phyloP scores from a whole-genome alignment of 2,329 filamentous ascomycete genomes.

The Didymella segeticola region DNA sequence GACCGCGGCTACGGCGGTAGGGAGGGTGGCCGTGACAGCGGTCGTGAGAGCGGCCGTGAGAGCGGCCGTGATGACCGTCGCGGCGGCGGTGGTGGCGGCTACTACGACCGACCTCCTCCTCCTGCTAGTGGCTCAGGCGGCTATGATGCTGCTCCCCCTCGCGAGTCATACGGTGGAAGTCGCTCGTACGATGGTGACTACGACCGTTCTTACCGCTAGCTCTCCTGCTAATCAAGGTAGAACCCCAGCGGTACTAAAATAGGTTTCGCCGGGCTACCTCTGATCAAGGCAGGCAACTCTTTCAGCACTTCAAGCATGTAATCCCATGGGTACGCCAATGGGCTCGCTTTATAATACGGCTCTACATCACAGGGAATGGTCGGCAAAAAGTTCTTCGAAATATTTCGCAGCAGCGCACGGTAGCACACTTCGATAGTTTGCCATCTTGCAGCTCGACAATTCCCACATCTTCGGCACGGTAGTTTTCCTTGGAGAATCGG shows the following conservation, averaged over 20 bases:
- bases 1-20: slow-evolving; percentile 63
- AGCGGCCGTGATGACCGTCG: slow-evolving; percentile 43
- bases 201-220: slow-evolving; percentile 53
- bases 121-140: slow-evolving; percentile 36
- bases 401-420: slow-evolving; percentile 43
- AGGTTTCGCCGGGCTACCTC: slow-evolving; percentile 31
- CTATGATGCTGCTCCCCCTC: slow-evolving; percentile 47
- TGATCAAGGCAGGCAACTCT: slow-evolving; percentile 30
- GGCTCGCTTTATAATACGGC: slow-evolving; percentile 48
- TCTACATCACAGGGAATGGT: slow-evolving; percentile 45
- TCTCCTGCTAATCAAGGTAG: slow-evolving; percentile 43
- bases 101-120: slow-evolving; percentile 60
- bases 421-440: slow-evolving; percentile 45
- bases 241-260: slow-evolving; percentile 48
- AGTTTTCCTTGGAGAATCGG: slow-evolving; percentile 52
- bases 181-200: slow-evolving; percentile 53
- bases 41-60: slow-evolving; percentile 60
- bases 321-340: slow-evolving; percentile 44
- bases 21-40: slow-evolving; percentile 54
- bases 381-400: slow-evolving; percentile 51
- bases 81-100: slow-evolving; percentile 60
- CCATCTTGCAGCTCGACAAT: slow-evolving; percentile 43
- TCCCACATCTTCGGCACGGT: slow-evolving; percentile 48
- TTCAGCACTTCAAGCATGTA: slow-evolving; percentile 45
- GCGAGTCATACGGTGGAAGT: slow-evolving; percentile 47